Conservation (phyloP, 2,329 filamentous ascomycete genomes). For the Alternaria sp. region DNA sequence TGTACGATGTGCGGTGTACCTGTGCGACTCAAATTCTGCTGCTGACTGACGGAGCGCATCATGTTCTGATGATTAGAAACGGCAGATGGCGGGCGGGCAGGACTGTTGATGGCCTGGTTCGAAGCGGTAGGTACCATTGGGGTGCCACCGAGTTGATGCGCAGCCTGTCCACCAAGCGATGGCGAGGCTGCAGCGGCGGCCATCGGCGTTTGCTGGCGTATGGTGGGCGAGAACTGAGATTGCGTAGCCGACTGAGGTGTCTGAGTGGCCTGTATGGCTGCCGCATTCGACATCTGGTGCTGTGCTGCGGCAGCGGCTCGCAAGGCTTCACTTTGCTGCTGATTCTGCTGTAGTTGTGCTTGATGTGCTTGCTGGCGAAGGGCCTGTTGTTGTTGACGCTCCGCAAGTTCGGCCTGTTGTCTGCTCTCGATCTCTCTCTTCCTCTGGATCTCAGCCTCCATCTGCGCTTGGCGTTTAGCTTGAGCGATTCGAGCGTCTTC, state of each 20-base stretch:
- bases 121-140: slow-evolving; percentile 52
- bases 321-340: slow-evolving; percentile 40
- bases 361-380: slow-evolving; percentile 55
- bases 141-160: slow-evolving; percentile 51
- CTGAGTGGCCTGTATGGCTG: slow-evolving; percentile 35
- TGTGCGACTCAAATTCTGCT: slow-evolving; percentile 47
- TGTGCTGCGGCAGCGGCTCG: slow-evolving; percentile 48
- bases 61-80: slow-evolving; percentile 49
- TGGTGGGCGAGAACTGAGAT: slow-evolving; percentile 67
- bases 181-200: slow-evolving; percentile 50
- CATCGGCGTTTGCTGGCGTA: slow-evolving; percentile 56
- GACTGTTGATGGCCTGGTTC: slow-evolving; percentile 47
- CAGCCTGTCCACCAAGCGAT: slow-evolving; percentile 41
- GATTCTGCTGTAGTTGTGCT: slow-evolving; percentile 22
- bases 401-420: slow-evolving; percentile 42
- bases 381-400: slow-evolving; percentile 57
- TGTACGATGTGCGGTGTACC: slow-evolving; percentile 49
- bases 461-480: slow-evolving; percentile 50
- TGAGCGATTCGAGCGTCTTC: slow-evolving; percentile 54
- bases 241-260: slow-evolving; percentile 63
- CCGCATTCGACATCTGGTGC: slow-evolving; percentile 32
- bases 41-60: slow-evolving; percentile 47
- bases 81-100: slow-evolving; percentile 46
- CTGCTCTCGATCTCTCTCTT: slow-evolving; percentile 42
- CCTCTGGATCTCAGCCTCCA: slow-evolving; percentile 44